These are phyloP conservation scores for Dalbergia cultrata DNA, from an alignment of 306 rosid genomes.

Conservation along the genomic window DNA sequence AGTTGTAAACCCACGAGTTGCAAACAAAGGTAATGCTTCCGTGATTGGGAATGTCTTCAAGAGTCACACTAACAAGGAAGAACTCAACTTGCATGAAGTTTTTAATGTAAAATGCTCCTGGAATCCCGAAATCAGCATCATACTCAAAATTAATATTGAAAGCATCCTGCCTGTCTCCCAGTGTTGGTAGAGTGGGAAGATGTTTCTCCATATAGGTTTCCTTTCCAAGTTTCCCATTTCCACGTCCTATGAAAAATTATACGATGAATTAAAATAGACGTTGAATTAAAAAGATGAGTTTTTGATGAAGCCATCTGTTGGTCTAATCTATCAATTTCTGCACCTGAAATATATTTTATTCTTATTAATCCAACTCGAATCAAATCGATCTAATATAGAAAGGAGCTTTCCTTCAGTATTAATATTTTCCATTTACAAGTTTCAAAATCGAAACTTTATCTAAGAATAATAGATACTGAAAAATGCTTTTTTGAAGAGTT, in stretches of 20 bases:
- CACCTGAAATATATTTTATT: too few species aligned
- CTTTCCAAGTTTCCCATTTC: constrained; percentile 64
- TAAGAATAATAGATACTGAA: too few species aligned
- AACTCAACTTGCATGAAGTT: constrained; percentile 63
- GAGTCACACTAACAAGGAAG: constrained; percentile 64
- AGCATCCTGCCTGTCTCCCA: constrained; percentile 54
- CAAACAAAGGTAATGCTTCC: constrained; percentile 61
- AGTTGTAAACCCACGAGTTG: constrained; percentile 76
- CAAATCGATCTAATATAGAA: too few species aligned
- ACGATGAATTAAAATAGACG: too few species aligned
- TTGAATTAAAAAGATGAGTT: background rate
- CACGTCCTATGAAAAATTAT: constrained; percentile 43
- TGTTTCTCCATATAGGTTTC: constrained; percentile 58
- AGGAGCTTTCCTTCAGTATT: too few species aligned
- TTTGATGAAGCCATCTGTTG: background rate
- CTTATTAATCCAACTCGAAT: too few species aligned
- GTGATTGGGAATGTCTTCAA: constrained; percentile 62
- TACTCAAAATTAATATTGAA: constrained; percentile 60
- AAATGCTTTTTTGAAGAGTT: too few species aligned
- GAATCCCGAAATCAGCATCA: constrained; percentile 63
- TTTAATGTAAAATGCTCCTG: constrained; percentile 62
- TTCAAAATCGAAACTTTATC: too few species aligned
- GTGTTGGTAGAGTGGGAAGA: constrained; percentile 50
- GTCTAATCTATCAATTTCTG: background rate
- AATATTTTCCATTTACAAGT: too few species aligned